Evolutionary conservation across 1,284 basidiomycete species (phyloP).

Genomic region (Heimioporus retisporus): DNA sequence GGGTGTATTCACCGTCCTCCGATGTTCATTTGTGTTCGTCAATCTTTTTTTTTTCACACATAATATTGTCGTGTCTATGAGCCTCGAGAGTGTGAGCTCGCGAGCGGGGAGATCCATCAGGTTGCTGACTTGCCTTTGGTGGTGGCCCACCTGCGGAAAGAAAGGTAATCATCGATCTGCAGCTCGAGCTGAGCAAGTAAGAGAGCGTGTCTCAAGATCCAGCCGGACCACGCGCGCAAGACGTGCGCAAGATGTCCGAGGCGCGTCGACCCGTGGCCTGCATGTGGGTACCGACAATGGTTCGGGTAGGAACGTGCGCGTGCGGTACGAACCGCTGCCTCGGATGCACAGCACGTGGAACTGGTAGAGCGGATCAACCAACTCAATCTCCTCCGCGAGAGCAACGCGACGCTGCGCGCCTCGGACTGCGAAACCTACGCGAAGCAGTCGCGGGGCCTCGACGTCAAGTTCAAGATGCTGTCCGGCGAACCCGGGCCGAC

Average conservation of each 20-base stretch:
- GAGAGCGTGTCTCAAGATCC: slow-evolving; percentile 83
- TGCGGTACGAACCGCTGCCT: slow-evolving; percentile 73
- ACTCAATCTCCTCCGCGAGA: slow-evolving; percentile 89
- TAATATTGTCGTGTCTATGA: no score
- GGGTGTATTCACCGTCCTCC: no score
- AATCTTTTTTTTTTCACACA: no score
- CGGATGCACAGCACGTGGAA: slow-evolving; percentile 87
- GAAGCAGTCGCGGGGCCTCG: slow-evolving; percentile 74
- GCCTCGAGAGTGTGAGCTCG: slow-evolving; percentile 83
- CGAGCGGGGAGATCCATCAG: slow-evolving; percentile 82
- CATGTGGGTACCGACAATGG: no score
- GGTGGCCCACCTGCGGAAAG: slow-evolving; percentile 86
- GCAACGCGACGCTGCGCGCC: slow-evolving; percentile 86
- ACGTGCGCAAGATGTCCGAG: slow-evolving; percentile 75
- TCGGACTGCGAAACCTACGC: slow-evolving; percentile 73
- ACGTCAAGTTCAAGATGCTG: slow-evolving; percentile 69
- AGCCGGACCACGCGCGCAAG: slow-evolving; percentile 82
- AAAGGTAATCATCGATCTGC: slow-evolving; percentile 92
- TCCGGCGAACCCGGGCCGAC: slow-evolving; percentile 73
- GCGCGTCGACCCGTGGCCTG: slow-evolving; percentile 44
- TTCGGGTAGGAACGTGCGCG: slow-evolving; percentile 77
- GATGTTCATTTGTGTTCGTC: no score
- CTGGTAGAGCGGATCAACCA: slow-evolving; percentile 91
- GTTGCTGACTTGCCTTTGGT: slow-evolving; percentile 85
- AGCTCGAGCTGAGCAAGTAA: slow-evolving; percentile 88